A percentile compares a stretch with the other conserved stretches of the same genome.
phyloP scores from a whole-genome alignment of 1,284 basidiomycete genomes.

The Cutaneotrichosporon sp. region DNA sequence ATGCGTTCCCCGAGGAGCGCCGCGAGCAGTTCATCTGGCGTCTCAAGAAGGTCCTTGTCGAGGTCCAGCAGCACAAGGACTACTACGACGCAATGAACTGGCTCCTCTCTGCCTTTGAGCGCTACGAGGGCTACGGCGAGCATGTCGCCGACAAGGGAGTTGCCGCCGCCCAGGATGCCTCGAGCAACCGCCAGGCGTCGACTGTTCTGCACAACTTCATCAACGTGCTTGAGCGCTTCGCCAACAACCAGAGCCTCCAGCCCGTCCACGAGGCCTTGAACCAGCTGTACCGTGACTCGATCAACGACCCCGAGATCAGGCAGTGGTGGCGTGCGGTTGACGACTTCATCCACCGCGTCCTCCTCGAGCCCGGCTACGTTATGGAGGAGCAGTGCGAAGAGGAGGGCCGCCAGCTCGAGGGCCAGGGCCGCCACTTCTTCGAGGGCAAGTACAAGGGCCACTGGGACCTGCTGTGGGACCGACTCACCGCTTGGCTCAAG shows the following conservation, averaged over 20 bases:
- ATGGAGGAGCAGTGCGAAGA: slow-evolving; percentile 68
- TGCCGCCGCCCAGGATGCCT: slow-evolving; percentile 53
- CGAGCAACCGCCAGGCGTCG: slow-evolving; percentile 20
- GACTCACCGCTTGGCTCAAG: slow-evolving; percentile 68
- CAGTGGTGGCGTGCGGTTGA: slow-evolving; percentile 70
- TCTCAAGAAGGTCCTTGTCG: slow-evolving; percentile 62
- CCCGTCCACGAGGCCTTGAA: slow-evolving; percentile 67
- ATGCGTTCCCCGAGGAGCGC: slow-evolving; percentile 71
- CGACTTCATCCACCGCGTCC: slow-evolving; percentile 62
- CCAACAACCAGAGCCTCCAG: slow-evolving; percentile 63
- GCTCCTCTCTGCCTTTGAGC: slow-evolving; percentile 65
- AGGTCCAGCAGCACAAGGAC: slow-evolving; percentile 87
- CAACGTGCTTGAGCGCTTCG: slow-evolving; percentile 83
- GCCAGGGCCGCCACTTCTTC: slow-evolving; percentile 72
- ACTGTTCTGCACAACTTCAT: slow-evolving; percentile 56
- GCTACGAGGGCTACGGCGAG: slow-evolving; percentile 57
- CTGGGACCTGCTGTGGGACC: slow-evolving; percentile 73
- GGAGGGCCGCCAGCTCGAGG: slow-evolving; percentile 58
- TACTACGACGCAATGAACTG: slow-evolving; percentile 78
- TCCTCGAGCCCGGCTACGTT: slow-evolving; percentile 84
- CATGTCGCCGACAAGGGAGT: slow-evolving; percentile 49
- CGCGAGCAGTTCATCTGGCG: slow-evolving; percentile 55
- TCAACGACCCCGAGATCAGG: slow-evolving; percentile 68
- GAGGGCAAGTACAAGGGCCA: slow-evolving; percentile 72
- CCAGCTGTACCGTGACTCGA: slow-evolving; percentile 68